These are phyloP conservation scores for Fusarium siculi DNA, from an alignment of 2,329 filamentous ascomycete species.

Conservation along the genomic window DNA sequence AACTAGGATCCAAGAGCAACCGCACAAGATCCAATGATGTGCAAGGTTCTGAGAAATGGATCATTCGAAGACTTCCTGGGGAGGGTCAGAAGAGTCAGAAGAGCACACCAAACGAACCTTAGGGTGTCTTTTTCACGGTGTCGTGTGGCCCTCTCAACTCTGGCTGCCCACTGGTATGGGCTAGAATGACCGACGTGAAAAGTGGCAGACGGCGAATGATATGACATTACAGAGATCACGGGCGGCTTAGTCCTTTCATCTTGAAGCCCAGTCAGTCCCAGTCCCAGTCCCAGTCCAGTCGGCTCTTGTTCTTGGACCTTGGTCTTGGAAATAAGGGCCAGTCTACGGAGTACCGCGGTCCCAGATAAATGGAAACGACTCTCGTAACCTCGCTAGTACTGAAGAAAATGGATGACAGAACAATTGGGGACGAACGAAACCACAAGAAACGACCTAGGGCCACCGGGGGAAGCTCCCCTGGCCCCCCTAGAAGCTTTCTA, in stretches of 20 bases:
- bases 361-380: slow-evolving; percentile 29
- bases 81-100: slow-evolving; percentile 42
- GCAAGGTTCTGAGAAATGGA: slow-evolving; percentile 30
- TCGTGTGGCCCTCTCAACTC: slow-evolving; percentile 35
- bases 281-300: slow-evolving; percentile 3
- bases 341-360: slow-evolving; percentile 25
- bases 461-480: slow-evolving; percentile 34
- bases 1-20: slow-evolving; percentile 19
- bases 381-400: slow-evolving; percentile 26
- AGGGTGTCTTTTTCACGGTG: slow-evolving; percentile 29
- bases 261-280: slow-evolving; percentile 16
- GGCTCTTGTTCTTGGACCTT: slow-evolving; percentile 1
- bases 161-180: slow-evolving; percentile 37
- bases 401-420: slow-evolving; percentile 32
- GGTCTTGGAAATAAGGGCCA: slow-evolving; percentile 18
- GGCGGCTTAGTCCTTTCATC: slow-evolving; percentile 15
- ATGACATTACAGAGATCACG: slow-evolving; percentile 37
- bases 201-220: slow-evolving; percentile 29
- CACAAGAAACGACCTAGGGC: slow-evolving; percentile 28
- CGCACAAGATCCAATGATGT: slow-evolving; percentile 18
- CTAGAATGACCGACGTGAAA: slow-evolving; percentile 18
- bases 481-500: slow-evolving; percentile 32
- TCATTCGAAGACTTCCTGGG: slow-evolving; percentile 7
- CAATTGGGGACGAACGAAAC: slow-evolving; percentile 33
- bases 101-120: slow-evolving; percentile 34